Evolutionary conservation across 2,329 filamentous ascomycete species (phyloP).

Genomic region (Aspergillus hiratsukae): DNA sequence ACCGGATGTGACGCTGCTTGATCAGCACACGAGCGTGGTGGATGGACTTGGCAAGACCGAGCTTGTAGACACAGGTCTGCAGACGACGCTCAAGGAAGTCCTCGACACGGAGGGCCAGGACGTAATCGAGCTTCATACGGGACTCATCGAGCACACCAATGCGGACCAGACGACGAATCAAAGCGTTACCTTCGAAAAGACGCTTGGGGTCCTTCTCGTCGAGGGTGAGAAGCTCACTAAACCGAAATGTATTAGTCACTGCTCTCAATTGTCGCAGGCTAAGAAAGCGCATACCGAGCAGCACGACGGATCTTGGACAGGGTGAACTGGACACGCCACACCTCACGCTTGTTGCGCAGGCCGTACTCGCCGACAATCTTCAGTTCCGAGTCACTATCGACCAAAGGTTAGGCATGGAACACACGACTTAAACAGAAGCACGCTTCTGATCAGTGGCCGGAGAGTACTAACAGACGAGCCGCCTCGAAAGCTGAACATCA

Average conservation of each 20-base stretch:
- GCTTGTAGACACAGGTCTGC: constrained; percentile 99
- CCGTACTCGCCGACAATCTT: constrained; percentile 99
- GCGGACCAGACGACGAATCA: constrained; percentile 99
- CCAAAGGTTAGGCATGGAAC: constrained; percentile 65
- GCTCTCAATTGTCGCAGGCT: not conserved
- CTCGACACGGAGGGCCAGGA: constrained; percentile 97
- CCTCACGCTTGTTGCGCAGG: constrained; percentile 99
- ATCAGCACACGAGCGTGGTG: constrained; percentile 99
- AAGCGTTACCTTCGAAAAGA: constrained; percentile 99
- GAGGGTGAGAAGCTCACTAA: constrained; percentile 97
- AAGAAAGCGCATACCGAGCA: constrained; percentile 74
- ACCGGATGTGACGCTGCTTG: constrained; percentile 97
- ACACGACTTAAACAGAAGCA: constrained; percentile 95
- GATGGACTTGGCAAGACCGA: constrained; percentile 99
- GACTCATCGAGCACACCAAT: constrained; percentile 99
- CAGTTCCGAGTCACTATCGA: constrained; percentile 89
- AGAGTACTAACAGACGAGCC: constrained; percentile 94
- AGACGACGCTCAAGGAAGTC: constrained; percentile 99
- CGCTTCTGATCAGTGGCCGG: constrained; percentile 98
- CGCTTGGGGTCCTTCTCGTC: constrained; percentile 99
- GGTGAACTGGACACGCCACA: constrained; percentile 99
- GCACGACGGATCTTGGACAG: constrained; percentile 99
- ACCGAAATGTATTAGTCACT: constrained; percentile 8
- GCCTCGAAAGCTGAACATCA: constrained; percentile 75
- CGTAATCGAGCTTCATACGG: constrained; percentile 99